Base-by-base conservation (phyloP, 805 yeast genomes). In the Priceomyces carsonii region DNA sequence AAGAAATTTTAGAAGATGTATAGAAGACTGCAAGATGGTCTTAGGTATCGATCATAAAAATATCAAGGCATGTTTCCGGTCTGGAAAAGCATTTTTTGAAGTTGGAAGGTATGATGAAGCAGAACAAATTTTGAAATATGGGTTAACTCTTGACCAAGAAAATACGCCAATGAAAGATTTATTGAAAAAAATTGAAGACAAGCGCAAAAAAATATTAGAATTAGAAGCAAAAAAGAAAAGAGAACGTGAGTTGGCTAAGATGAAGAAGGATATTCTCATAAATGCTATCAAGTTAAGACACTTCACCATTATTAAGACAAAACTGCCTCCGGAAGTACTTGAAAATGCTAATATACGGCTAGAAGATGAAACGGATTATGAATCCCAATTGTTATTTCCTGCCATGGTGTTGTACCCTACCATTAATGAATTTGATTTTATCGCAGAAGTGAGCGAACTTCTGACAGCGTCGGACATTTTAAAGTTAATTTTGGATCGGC, bases 21-120 rank as follows among this genome's bases (percentile, higher is more conserved):
- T 93, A 44, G 85, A 83, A 44, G 97, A 91, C 57, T 86, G 96
- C 56, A 81, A 81, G 45, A 73, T 71, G 32, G 88, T 87, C 5
- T 62, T 93, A 43, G 55, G 64, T 32, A 50, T 75, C 3, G 87
- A 87, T 48, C 84, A 86, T 2, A 70, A 66, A 40, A 87, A 83
- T 51, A 67, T 82, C 31, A 93, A 93, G 62, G 97, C 98, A 0
- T 77, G 85, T 51, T 93, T 69, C 59, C 71, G 98, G 47, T 80
- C 95, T 32, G 91, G 87, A 0, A 83, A 75, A 53, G 96, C 98
- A 0, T 85, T 85, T 44, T 67, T 79, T 36, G 73, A 76, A 0
- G 69, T 93, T 5, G 84, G 76, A 18, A 76, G 76, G 46, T 72
- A 66, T 34, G 86, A 83, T 14, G 98, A 91, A 51, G 87, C 91